Conservation (phyloP, 306 rosid genomes). For the Trifolium pratense region DNA sequence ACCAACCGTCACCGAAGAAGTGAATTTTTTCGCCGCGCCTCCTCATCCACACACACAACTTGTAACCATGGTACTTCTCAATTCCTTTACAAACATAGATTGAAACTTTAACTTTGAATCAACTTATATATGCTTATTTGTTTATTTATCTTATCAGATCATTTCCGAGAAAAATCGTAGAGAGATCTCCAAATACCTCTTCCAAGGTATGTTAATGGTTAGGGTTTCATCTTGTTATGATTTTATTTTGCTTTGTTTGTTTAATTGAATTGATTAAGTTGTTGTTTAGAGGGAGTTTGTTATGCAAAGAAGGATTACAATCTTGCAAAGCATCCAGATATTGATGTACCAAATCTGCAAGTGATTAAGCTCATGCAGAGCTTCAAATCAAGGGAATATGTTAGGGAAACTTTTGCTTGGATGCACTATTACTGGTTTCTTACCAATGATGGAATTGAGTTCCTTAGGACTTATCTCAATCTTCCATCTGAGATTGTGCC, state of each 20-base stretch:
- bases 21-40: too few relatives aligned
- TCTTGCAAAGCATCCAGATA: constrained; percentile 81
- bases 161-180: constrained; percentile 73
- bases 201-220: constrained; percentile 53
- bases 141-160: constrained; percentile 47
- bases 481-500: constrained; percentile 95
- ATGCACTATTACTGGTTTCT: constrained; percentile 94
- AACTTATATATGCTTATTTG: background rate
- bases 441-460: constrained; percentile 91
- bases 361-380: constrained; percentile 97
- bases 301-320: constrained; percentile 81
- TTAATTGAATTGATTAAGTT: background rate
- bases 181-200: constrained; percentile 80
- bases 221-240: background rate
- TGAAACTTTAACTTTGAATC: too few relatives aligned
- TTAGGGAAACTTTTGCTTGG: constrained; percentile 91
- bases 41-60: too few relatives aligned
- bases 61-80: too few relatives aligned
- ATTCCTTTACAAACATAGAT: too few relatives aligned
- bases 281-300: constrained; percentile 68
- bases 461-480: constrained; percentile 80
- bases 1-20: too few relatives aligned
- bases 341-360: constrained; percentile 91
- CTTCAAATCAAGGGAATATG: constrained; percentile 86
- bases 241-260: background rate